Percentiles rank a stretch among this genome's conserved stretches.
These are phyloP conservation scores for Moniliophthora roreri DNA, from an alignment of 1,284 basidiomycete species.

Conservation along the genomic window DNA sequence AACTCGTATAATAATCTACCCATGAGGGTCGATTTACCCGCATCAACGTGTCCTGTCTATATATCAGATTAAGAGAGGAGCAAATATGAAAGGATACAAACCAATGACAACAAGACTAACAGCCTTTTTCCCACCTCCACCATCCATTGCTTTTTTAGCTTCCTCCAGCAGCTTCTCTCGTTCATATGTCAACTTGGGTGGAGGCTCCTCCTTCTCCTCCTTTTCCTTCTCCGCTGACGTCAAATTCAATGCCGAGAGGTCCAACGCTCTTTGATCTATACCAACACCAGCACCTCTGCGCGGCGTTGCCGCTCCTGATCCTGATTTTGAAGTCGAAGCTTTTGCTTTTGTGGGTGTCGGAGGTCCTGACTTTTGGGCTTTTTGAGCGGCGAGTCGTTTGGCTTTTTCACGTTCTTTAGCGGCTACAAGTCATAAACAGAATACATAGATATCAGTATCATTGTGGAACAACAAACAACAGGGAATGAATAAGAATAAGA, in stretches of 20 bases:
- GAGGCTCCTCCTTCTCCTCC: slow-evolving; percentile 55
- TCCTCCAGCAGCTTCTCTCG: slow-evolving; percentile 87
- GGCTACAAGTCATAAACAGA: slow-evolving; percentile 56
- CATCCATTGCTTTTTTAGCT: slow-evolving; percentile 58
- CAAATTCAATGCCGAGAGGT: slow-evolving; percentile 77
- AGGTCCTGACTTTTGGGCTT: slow-evolving; percentile 46
- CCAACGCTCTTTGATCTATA: slow-evolving; percentile 65
- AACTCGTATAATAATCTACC: slow-evolving; percentile 92
- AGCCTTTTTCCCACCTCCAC: slow-evolving; percentile 64
- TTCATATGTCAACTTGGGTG: slow-evolving; percentile 69
- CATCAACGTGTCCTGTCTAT: slow-evolving; percentile 89
- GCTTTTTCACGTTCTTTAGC: slow-evolving; percentile 77
- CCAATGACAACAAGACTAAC: slow-evolving; percentile 94
- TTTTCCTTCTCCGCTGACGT: slow-evolving; percentile 42
- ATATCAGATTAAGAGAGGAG: slow-evolving; percentile 5
- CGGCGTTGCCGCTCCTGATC: slow-evolving; percentile 28
- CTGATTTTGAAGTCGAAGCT: slow-evolving; percentile 26
- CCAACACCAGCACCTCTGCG: slow-evolving; percentile 20
- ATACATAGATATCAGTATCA: slow-evolving; percentile 27
- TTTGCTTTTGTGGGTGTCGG: slow-evolving; percentile 39
- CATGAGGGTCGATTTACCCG: slow-evolving; percentile 98
- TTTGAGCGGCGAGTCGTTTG: slow-evolving; percentile 40
- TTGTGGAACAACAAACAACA: slow-evolving; percentile 2
- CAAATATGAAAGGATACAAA: slow-evolving; percentile 35
- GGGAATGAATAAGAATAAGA: slow-evolving; percentile 35